Evolutionary conservation across 495 filamentous ascomycete species (phyloP).

Genomic region (Daldinia loculata): DNA sequence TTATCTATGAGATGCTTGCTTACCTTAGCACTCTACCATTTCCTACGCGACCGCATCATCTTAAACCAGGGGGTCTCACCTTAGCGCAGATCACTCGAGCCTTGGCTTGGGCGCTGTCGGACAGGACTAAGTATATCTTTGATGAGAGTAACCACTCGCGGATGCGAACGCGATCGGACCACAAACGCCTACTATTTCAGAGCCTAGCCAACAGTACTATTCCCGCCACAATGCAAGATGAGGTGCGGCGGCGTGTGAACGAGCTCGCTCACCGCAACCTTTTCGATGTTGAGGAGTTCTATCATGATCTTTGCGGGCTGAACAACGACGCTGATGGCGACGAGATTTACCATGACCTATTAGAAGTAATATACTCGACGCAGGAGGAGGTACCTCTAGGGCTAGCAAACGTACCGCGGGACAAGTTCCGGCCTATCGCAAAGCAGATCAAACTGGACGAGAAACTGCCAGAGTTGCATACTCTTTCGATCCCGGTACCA

Average conservation of each 20-base stretch:
- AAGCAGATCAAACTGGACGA: slow-evolving; percentile 33
- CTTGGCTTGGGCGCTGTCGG: slow-evolving; percentile 34
- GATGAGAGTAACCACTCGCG: slow-evolving; percentile 34
- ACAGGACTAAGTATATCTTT: slow-evolving; percentile 17
- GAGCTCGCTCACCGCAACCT: slow-evolving; percentile 14
- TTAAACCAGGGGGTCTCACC: slow-evolving; percentile 16
- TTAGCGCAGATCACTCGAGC: slow-evolving; percentile 24
- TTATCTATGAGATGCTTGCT: slow-evolving; percentile 32
- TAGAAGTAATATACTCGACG: slow-evolving; percentile 43
- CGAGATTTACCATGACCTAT: slow-evolving; percentile 46
- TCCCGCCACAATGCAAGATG: slow-evolving; percentile 2
- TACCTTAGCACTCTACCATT: slow-evolving; percentile 38
- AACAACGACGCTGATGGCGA: slow-evolving; percentile 46
- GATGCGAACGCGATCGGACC: slow-evolving; percentile 33
- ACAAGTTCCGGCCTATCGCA: slow-evolving; percentile 38
- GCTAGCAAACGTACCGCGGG: slow-evolving; percentile 19
- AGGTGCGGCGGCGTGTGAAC: slow-evolving; percentile 2
- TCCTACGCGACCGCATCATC: not conserved
- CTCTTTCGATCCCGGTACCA: slow-evolving; percentile 35
- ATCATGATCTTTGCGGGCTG: slow-evolving; percentile 15
- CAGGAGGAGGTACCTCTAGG: slow-evolving; percentile 20
- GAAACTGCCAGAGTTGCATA: slow-evolving; percentile 16
- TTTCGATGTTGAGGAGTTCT: slow-evolving; percentile 18
- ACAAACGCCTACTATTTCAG: slow-evolving; percentile 41
- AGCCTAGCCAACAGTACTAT: slow-evolving; percentile 31